phyloP scores from a whole-genome alignment of 768 basidiomycete genomes.

The Lactifluus hygrophoroides region DNA sequence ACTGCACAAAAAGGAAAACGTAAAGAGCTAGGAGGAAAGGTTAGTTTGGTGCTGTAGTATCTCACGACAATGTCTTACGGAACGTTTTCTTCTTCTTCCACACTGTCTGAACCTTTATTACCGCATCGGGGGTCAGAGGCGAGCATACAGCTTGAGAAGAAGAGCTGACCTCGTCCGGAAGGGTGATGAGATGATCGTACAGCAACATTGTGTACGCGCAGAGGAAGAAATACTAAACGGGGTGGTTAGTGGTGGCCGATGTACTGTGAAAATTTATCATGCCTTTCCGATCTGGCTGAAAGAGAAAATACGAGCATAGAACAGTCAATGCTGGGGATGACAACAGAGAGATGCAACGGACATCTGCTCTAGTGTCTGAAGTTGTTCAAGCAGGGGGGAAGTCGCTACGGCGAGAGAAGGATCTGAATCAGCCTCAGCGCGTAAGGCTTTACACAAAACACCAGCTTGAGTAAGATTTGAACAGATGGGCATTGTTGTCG shows the following conservation, averaged over 20 bases:
- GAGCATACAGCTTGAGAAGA: background rate
- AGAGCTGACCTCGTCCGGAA: constrained; percentile 11
- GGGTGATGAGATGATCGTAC: constrained; percentile 16
- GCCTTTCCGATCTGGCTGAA: constrained; percentile 16
- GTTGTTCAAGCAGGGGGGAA: background rate
- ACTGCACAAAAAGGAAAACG: constrained; percentile 14
- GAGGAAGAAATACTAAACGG: constrained; percentile 17
- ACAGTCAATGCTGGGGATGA: background rate
- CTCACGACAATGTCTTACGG: background rate
- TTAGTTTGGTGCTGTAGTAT: background rate
- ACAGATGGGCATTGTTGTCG: background rate
- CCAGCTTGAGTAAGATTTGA: background rate
- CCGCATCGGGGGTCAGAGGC: background rate
- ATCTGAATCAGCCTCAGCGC: background rate
- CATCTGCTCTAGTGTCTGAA: constrained; percentile 13
- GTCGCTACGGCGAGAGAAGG: background rate
- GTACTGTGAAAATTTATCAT: background rate
- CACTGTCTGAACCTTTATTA: constrained; percentile 12
- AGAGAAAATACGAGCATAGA: background rate
- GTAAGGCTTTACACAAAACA: background rate
- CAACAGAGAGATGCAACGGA: background rate
- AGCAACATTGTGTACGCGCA: constrained; percentile 12
- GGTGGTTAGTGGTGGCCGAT: background rate
- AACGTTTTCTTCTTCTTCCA: constrained; percentile 21
- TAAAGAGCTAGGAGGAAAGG: constrained; percentile 10